Evolutionary conservation across 345 rosid species (phyloP).

Genomic region (Orychophragmus violaceus): DNA sequence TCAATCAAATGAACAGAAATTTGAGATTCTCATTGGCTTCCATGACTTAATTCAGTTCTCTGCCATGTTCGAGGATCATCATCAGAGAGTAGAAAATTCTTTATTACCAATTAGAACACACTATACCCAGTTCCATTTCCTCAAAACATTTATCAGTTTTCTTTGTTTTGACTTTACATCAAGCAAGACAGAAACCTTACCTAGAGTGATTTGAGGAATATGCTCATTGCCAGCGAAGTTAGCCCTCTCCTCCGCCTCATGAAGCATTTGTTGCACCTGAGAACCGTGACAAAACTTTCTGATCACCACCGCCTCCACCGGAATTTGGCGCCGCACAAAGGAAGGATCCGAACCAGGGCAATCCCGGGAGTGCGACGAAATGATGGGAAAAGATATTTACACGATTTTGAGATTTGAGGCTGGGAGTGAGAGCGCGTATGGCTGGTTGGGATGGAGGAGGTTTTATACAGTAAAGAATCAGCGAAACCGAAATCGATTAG

Average conservation of each 20-base stretch:
- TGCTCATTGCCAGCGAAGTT: conserved; percentile 53
- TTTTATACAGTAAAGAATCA: no score
- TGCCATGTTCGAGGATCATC: neutral
- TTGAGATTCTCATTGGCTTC: neutral
- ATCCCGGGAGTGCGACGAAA: conserved; percentile 4
- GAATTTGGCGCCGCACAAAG: conserved; percentile 55
- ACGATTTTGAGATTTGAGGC: conserved; percentile 25
- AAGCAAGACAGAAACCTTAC: conserved; percentile 18
- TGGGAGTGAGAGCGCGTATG: no score
- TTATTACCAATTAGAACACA: neutral
- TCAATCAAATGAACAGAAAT: neutral
- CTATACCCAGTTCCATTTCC: neutral
- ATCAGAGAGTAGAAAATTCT: neutral
- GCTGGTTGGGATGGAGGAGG: no score
- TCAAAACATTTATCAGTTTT: neutral
- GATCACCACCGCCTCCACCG: conserved; percentile 30
- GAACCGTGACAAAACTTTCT: conserved; percentile 70
- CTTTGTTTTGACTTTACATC: neutral
- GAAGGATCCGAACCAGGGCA: conserved; percentile 21
- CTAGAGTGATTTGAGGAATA: conserved; percentile 59
- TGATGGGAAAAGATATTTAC: conserved; percentile 11
- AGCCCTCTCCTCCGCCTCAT: conserved; percentile 80
- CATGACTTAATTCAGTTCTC: neutral
- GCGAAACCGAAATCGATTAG: no score
- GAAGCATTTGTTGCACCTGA: conserved; percentile 59